A percentile compares a stretch with the other conserved stretches of the same genome.
Conservation (phyloP, 768 basidiomycete species). For the Sporobolomyces pararoseus region DNA sequence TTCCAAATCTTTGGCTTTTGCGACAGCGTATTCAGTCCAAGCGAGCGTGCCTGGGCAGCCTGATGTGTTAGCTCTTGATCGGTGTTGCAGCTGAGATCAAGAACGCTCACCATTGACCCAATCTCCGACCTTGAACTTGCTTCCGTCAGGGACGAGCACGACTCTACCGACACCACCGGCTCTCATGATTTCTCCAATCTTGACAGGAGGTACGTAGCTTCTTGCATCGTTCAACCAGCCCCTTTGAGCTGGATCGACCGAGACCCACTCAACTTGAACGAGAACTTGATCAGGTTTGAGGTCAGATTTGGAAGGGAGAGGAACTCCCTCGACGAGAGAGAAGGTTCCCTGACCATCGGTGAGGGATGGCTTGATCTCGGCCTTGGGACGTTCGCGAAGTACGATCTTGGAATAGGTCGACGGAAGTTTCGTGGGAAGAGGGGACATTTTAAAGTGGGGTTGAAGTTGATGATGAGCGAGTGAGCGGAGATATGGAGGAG, state of each 20-base stretch:
- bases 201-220: slow-evolving; percentile 64
- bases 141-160: slow-evolving; percentile 57
- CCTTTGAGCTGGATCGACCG: slow-evolving; percentile 84
- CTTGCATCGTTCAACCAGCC: slow-evolving; percentile 67
- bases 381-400: slow-evolving; percentile 68
- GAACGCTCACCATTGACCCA: slow-evolving; percentile 65
- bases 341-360: slow-evolving; percentile 57
- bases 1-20: slow-evolving; percentile 57
- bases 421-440: slow-evolving; percentile 15
- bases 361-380: slow-evolving; percentile 58
- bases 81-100: too few relatives aligned
- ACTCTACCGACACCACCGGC: slow-evolving; percentile 53
- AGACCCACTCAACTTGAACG: slow-evolving; percentile 73
- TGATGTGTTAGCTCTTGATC: too few relatives aligned
- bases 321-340: slow-evolving; percentile 51
- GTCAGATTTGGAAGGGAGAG: slow-evolving; percentile 41
- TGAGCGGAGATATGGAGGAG: too few relatives aligned
- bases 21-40: slow-evolving; percentile 67
- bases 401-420: slow-evolving; percentile 53
- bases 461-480: neutral
- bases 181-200: slow-evolving; percentile 61
- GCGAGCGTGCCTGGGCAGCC: slow-evolving; percentile 62
- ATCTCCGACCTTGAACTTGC: slow-evolving; percentile 63
- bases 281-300: slow-evolving; percentile 58
- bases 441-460: slow-evolving; percentile 8